phyloP scores from a whole-genome alignment of 441 rosid species.

The California macrophylla region DNA sequence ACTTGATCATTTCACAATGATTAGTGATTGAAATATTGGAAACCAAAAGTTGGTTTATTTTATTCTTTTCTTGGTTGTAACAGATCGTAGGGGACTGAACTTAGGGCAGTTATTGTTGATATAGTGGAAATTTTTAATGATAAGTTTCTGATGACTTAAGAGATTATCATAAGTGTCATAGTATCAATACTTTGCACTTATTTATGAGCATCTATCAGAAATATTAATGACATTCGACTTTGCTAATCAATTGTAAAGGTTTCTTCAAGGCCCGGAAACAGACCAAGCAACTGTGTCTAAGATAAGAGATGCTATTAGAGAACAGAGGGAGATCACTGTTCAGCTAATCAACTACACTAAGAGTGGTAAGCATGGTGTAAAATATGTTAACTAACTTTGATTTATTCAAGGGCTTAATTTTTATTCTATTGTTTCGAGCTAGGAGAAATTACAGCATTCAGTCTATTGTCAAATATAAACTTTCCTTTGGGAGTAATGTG shows the following conservation, averaged over 20 bases:
- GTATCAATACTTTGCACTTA: background rate
- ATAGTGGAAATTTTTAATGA: background rate
- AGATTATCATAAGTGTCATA: background rate
- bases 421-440: background rate
- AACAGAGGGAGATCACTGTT: conserved; percentile 81
- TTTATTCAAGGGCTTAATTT: background rate
- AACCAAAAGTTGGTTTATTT: background rate
- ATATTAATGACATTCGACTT: background rate
- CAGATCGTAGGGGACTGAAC: background rate
- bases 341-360: conserved; percentile 93
- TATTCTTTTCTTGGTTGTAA: no score
- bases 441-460: background rate
- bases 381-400: background rate
- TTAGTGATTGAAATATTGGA: background rate
- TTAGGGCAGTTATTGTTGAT: background rate
- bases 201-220: background rate
- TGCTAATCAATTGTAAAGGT: conserved; percentile 34
- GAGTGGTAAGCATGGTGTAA: conserved; percentile 45
- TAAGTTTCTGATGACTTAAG: background rate
- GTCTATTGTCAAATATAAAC: background rate
- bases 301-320: conserved; percentile 79
- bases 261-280: conserved; percentile 97
- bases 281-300: conserved; percentile 85
- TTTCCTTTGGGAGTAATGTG: background rate
- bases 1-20: background rate